A percentile compares a stretch with the other conserved stretches of the same genome.
These are phyloP conservation scores for Scheffersomyces stambukii DNA, from an alignment of 1,139 yeast genomes.

Conservation along the genomic window DNA sequence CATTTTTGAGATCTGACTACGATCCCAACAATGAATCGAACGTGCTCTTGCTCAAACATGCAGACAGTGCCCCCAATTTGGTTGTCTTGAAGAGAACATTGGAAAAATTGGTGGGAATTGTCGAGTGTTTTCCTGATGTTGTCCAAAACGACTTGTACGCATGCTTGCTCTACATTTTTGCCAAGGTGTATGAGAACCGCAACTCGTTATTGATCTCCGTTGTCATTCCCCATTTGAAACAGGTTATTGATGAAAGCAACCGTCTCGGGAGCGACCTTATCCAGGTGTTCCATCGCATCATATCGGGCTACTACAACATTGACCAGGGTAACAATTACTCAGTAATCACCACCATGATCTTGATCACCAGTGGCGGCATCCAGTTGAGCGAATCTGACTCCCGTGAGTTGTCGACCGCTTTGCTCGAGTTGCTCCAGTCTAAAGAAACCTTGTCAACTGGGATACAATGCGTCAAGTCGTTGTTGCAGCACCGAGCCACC, in stretches of 20 bases:
- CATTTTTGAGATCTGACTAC: constrained; percentile 51
- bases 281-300: constrained; percentile 33
- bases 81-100: constrained; percentile 50
- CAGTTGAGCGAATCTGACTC: constrained; percentile 35
- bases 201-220: constrained; percentile 46
- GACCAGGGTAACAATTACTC: constrained; percentile 32
- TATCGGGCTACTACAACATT: constrained; percentile 25
- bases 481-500: constrained; percentile 40
- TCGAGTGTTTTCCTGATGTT: constrained; percentile 58
- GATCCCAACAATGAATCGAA: constrained; percentile 33
- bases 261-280: constrained; percentile 26
- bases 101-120: constrained; percentile 57
- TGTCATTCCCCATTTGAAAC: constrained; percentile 55
- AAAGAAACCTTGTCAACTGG: constrained; percentile 39
- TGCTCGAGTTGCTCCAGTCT: constrained; percentile 30
- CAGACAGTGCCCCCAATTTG: constrained; percentile 30
- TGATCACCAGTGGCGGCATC: constrained; percentile 52
- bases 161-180: constrained; percentile 61
- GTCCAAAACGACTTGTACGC: constrained; percentile 69
- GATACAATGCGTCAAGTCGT: constrained; percentile 54
- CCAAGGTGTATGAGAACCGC: constrained; percentile 51
- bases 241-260: constrained; percentile 32
- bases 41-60: constrained; percentile 26
- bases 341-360: constrained; percentile 54
- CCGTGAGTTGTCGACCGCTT: constrained; percentile 21